Evolutionary conservation across 352 stramenopile genomes (phyloP).

Genomic region (Pythium grandisporangium): DNA sequence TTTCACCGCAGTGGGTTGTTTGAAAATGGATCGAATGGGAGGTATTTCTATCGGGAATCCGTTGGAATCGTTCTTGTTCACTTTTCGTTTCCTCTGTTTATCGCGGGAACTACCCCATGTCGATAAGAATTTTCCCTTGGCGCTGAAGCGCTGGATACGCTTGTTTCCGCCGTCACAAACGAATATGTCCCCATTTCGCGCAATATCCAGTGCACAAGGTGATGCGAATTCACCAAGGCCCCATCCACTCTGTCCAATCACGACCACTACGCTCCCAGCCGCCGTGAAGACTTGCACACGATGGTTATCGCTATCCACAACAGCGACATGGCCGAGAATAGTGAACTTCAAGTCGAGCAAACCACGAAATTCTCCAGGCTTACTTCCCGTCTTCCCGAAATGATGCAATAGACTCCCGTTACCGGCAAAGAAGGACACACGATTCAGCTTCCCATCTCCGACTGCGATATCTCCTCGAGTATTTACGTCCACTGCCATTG

Average conservation of each 20-base stretch:
- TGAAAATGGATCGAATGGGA: slow-evolving; percentile 17
- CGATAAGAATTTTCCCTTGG: slow-evolving; percentile 23
- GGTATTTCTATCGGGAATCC: slow-evolving; percentile 4
- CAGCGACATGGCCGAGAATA: slow-evolving; percentile 29
- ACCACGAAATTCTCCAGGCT: slow-evolving; percentile 34
- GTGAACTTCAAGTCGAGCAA: slow-evolving; percentile 47
- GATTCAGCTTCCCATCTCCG: slow-evolving; percentile 39
- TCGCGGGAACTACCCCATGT: slow-evolving; percentile 31
- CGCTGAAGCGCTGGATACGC: slow-evolving; percentile 42
- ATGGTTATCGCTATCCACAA: slow-evolving; percentile 48
- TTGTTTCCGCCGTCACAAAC: slow-evolving; percentile 55
- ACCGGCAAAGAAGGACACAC: slow-evolving; percentile 47
- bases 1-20: slow-evolving; percentile 14
- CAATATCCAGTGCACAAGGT: slow-evolving; percentile 28
- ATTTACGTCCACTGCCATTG: slow-evolving; percentile 43
- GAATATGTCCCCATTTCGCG: slow-evolving; percentile 35
- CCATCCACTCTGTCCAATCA: slow-evolving; percentile 26
- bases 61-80: slow-evolving; percentile 8
- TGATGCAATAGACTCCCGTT: slow-evolving; percentile 29
- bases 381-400: slow-evolving; percentile 32
- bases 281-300: slow-evolving; percentile 42
- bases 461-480: slow-evolving; percentile 41
- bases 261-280: slow-evolving; percentile 24
- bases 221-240: slow-evolving; percentile 18
- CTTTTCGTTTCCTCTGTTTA: background rate